Evolutionary conservation across 2,329 filamentous ascomycete genomes (phyloP), one percentile per base, ranked within the genome.

Genomic region (Tolypocladium amazonense): DNA sequence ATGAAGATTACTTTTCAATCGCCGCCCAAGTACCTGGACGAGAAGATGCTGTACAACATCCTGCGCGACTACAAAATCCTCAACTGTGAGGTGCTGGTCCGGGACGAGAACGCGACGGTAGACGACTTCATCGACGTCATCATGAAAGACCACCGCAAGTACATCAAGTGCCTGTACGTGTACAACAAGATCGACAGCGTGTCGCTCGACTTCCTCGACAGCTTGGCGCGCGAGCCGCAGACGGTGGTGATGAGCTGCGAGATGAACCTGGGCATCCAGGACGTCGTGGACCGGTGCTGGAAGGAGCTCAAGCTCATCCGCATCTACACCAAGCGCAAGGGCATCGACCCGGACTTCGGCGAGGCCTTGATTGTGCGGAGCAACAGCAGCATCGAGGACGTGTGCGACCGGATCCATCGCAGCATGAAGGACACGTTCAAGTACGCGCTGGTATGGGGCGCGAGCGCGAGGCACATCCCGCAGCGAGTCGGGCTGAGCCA

Each of bases 161-260:
- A 99, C 80, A 97, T 99, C 79, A 85, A 81, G 72, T 88, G 90
- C 71, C 82, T 99, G 38, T 99, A 99, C 76, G 93, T 97, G 38
- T 99, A 99, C 86, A 99, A 99, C 88, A 99, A 99, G 78, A 96
- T 99, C 77, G 94, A 99, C 77, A 88, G 86, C 72, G 90, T 99
- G 62, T 93, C 89, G 50, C 84, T 99, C 65, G 92, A 97, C 72
- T 96, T 95, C 75, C 84, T 99, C 56, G 90, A 99, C 79, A 86
- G 88, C 71, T 81, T 99, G 27, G 94, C 95, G 6, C 87, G 92
- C 62, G 95, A 99, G 76, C 90, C 92, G 3, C 81, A 97, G 73
- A 97, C 95, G 0, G 91, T 89, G 33, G 93, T 99, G 71, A 99
- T 99, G 94, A 91, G 87, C 70, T 99, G 95, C 74, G 95, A 99